phyloP scores from a whole-genome alignment of 257 asterid genomes.

The Capsicum chinense region DNA sequence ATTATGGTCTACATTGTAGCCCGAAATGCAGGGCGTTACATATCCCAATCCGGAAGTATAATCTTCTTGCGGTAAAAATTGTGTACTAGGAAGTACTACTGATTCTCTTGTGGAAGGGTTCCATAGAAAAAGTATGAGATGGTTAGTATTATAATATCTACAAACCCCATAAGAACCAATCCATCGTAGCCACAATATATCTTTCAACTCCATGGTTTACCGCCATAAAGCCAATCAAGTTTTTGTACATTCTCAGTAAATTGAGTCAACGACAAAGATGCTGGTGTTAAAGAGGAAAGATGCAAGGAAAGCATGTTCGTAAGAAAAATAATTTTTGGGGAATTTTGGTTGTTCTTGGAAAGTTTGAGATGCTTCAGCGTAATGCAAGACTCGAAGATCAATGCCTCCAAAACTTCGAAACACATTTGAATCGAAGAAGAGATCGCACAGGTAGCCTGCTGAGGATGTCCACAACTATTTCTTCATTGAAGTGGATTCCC shows the following conservation, averaged over 20 bases:
- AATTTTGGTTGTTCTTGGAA: neutral
- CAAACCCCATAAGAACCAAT: neutral
- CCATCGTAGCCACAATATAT: neutral
- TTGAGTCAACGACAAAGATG: neutral
- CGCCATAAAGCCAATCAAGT: neutral
- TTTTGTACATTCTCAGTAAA: neutral
- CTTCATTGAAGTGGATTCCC: neutral
- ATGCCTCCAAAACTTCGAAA: neutral
- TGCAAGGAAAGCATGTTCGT: neutral
- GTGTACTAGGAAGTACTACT: neutral
- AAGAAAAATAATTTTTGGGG: neutral
- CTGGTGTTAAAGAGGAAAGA: neutral
- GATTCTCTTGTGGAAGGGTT: neutral
- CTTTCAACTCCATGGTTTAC: neutral
- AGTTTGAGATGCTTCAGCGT: neutral
- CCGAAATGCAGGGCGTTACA: neutral
- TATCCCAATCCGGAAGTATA: neutral
- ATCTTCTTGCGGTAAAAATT: neutral
- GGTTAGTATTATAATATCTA: neutral
- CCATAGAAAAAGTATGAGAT: neutral
- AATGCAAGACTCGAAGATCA: neutral
- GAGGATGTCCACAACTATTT: conserved; percentile 33
- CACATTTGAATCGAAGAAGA: conserved; percentile 39
- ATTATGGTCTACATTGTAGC: no score
- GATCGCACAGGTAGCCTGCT: conserved; percentile 29